These are phyloP conservation scores for Hypholoma fasciculare DNA, from an alignment of 768 basidiomycete genomes.

Conservation along the genomic window DNA sequence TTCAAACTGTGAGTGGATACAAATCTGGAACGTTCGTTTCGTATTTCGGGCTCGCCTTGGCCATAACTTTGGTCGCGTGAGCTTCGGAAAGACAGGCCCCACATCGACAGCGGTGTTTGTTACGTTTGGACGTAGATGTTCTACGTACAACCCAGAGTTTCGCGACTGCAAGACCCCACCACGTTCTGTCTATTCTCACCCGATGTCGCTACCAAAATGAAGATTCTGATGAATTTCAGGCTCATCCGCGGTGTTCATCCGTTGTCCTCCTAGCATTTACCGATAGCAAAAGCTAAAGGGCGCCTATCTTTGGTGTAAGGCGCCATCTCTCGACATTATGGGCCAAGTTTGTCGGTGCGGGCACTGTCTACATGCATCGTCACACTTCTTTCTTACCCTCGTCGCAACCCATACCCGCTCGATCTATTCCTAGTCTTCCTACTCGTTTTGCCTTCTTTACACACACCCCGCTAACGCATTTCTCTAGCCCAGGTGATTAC, in stretches of 20 bases:
- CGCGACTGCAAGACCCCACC: neutral
- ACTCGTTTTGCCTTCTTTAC: neutral
- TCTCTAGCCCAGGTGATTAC: slow-evolving; percentile 90
- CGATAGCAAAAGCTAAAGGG: too few species aligned
- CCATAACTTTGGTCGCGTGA: neutral
- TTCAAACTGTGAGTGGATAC: slow-evolving; percentile 83
- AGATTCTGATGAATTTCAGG: neutral
- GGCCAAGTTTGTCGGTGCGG: too few species aligned
- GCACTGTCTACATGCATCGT: too few species aligned
- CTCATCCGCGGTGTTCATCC: too few species aligned
- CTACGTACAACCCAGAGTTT: neutral
- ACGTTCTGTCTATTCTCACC: neutral
- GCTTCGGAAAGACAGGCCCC: neutral
- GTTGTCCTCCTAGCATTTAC: too few species aligned
- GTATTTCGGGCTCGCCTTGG: neutral
- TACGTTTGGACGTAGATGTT: slow-evolving; percentile 1
- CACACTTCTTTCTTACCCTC: too few species aligned
- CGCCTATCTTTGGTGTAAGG: too few species aligned
- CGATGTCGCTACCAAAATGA: neutral
- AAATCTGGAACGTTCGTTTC: neutral
- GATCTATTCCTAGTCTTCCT: too few species aligned
- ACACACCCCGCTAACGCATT: neutral
- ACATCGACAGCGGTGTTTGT: neutral
- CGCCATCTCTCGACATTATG: too few species aligned
- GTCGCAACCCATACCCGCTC: too few species aligned